Evolutionary conservation across 331 rosid genomes (phyloP).

Genomic region (Rosa hybrid): DNA sequence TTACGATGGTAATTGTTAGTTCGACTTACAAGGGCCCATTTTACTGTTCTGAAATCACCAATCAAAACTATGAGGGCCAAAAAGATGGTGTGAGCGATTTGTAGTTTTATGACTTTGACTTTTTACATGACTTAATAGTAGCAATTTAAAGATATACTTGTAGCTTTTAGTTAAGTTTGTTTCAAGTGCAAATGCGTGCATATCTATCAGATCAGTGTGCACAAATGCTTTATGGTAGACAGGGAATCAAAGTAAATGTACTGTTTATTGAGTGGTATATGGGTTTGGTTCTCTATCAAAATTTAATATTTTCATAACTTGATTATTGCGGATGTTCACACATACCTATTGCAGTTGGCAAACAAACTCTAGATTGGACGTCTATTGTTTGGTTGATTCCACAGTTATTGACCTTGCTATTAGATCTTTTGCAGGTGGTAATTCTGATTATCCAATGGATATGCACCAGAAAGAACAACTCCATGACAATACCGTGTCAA

Average conservation of each 20-base stretch:
- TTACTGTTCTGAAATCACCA: neutral
- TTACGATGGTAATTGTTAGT: neutral
- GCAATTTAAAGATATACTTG: neutral
- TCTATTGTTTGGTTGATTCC: neutral
- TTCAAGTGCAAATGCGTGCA: neutral
- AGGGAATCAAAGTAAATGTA: neutral
- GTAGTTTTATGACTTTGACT: neutral
- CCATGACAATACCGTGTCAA: constrained; percentile 76
- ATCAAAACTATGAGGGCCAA: neutral
- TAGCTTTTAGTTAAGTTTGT: neutral
- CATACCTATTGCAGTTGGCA: too few species aligned
- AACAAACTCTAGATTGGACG: neutral
- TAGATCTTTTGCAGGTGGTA: constrained; percentile 68
- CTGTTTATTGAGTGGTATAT: neutral
- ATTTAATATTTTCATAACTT: neutral
- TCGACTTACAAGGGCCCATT: neutral
- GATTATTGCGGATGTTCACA: neutral
- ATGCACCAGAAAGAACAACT: constrained; percentile 98
- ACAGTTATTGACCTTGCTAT: constrained; percentile 33
- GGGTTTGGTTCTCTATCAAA: neutral
- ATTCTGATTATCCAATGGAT: constrained; percentile 79
- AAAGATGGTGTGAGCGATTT: neutral
- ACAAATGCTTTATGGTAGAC: neutral
- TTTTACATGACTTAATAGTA: neutral
- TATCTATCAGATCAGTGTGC: neutral